Conservation (phyloP, 2,329 filamentous ascomycete species). For the Talaromyces islandicus region DNA sequence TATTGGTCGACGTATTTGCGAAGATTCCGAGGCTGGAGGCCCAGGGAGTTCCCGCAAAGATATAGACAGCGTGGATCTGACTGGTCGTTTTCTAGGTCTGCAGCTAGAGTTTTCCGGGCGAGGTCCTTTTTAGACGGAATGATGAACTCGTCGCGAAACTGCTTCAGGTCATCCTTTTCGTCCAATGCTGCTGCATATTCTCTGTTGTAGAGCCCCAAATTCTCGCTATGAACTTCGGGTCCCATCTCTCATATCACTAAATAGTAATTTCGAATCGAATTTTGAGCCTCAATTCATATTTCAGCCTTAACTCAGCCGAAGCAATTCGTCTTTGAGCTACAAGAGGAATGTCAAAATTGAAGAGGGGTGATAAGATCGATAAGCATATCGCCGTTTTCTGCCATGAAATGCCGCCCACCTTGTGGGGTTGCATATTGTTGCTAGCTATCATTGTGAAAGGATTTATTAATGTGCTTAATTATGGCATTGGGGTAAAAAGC, state of each 20-base stretch:
- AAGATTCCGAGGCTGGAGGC: conserved; percentile 69
- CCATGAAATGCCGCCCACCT: background rate
- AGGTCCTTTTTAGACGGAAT: conserved; percentile 71
- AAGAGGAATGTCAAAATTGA: background rate
- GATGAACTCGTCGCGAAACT: conserved; percentile 64
- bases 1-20: conserved; percentile 63
- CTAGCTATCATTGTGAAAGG: background rate
- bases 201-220: conserved; percentile 27
- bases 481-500: background rate
- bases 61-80: conserved; percentile 58
- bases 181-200: conserved; percentile 49
- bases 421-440: background rate
- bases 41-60: conserved; percentile 84
- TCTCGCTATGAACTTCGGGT: conserved; percentile 20
- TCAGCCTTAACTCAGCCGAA: background rate
- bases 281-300: background rate
- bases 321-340: background rate
- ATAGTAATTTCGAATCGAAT: background rate
- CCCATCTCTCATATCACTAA: conserved; percentile 17
- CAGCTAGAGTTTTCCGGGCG: conserved; percentile 53
- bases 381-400: background rate
- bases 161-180: conserved; percentile 51
- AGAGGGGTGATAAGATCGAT: background rate
- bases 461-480: background rate
- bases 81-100: conserved; percentile 23